Base-by-base conservation (phyloP, 2,329 filamentous ascomycete genomes). In the Pseudocercospora macadamiae region DNA sequence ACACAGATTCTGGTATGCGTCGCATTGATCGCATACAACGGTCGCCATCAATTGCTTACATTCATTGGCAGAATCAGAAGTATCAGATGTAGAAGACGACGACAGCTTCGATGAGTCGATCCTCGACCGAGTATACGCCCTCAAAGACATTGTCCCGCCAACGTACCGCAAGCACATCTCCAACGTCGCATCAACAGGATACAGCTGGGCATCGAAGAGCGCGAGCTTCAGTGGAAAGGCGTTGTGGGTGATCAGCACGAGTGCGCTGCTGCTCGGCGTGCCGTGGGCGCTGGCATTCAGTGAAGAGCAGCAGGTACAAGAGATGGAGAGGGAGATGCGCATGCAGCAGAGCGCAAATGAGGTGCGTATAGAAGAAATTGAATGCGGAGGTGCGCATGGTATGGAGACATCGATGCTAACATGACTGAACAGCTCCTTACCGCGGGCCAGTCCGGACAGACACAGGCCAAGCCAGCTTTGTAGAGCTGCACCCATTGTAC, bases 301-400 rank as follows among this genome's bases (percentile, higher is more conserved):
- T 64, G 95, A 99, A 82, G 95, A 99, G 82, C 92, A 97, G 83
- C 91, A 96, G 82, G 87, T 96, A 75, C 83, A 93, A 66, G 93
- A 96, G 82, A 96, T 97, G 91, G 95, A 99, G 86, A 87, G 92
- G 77, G 93, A 97, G 81, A 92, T 93, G 85, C 88, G 89, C 77
- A 95, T 96, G 91, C 89, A 95, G 76, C 91, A 96, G 84, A 86
- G 89, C 72, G 91, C 91, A 64, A 88, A 89, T 73, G 91, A 96
- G 81, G 86, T 88, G 71, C 70, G 80, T 77, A 12, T 10, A 37
- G 12, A 23, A 12, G 4, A 10, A 6, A 12, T 10, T 23, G 18
- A 32, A 2, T 52, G 21, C 39, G 26, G 28, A 28, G 10, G 21
- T 21, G 2, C 2, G 19, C 8, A n/a, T 30, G 47, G 16, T 10